These are phyloP conservation scores for Wickerhamiella qilinensis DNA, from an alignment of 805 yeast genomes.

Conservation along the genomic window DNA sequence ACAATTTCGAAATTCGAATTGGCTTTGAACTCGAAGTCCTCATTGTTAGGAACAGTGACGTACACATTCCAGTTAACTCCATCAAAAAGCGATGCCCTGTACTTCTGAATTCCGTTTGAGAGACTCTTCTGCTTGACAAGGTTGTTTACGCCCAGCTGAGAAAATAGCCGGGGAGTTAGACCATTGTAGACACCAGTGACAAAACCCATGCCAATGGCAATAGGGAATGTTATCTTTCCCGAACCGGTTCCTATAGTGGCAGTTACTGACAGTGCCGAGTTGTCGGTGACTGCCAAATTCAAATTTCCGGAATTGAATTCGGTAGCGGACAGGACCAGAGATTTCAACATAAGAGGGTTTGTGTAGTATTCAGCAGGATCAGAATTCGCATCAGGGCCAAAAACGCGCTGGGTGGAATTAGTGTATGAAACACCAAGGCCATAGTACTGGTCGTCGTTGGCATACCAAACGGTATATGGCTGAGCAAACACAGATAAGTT, in stretches of 20 bases:
- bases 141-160: constrained; percentile 30
- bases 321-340: constrained; percentile 37
- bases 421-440: constrained; percentile 55
- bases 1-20: constrained; percentile 23
- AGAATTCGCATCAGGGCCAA: constrained; percentile 29
- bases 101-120: constrained; percentile 19
- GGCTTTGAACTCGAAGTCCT: constrained; percentile 21
- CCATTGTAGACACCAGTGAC: constrained; percentile 48
- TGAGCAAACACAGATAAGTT: constrained; percentile 40
- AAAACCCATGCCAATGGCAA: constrained; percentile 73
- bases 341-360: constrained; percentile 39
- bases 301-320: constrained; percentile 27
- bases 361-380: constrained; percentile 29
- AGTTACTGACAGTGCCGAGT: constrained; percentile 36
- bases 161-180: constrained; percentile 30
- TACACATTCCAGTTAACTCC: constrained; percentile 37
- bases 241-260: constrained; percentile 21
- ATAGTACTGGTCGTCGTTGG: constrained; percentile 25
- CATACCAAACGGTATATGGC: constrained; percentile 53
- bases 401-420: constrained; percentile 27
- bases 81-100: constrained; percentile 25
- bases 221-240: constrained; percentile 35
- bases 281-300: constrained; percentile 28
- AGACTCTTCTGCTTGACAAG: constrained; percentile 24
- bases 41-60: constrained; percentile 26